These are phyloP conservation scores for Claviceps pazoutovae DNA, from an alignment of 2,329 filamentous ascomycete species.

Conservation along the genomic window DNA sequence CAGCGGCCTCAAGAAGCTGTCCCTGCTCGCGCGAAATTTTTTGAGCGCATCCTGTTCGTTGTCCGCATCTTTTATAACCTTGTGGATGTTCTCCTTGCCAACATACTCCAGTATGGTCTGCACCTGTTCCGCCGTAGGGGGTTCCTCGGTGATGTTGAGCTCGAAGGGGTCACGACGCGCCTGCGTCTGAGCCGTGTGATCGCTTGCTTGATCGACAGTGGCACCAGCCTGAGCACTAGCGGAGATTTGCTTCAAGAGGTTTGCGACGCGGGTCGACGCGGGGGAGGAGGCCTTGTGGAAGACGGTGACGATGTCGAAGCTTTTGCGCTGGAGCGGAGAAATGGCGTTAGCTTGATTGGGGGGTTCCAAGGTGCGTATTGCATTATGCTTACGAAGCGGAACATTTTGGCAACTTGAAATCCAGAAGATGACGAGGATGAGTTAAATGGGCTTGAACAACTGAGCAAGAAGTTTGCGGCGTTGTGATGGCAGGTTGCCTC, in stretches of 20 bases:
- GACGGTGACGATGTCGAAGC: slow-evolving; percentile 83
- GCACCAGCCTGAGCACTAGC: slow-evolving; percentile 53
- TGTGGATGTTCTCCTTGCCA: slow-evolving; percentile 43
- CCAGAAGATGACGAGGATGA: background rate
- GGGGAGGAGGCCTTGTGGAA: slow-evolving; percentile 75
- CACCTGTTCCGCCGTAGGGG: slow-evolving; percentile 72
- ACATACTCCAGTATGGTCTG: slow-evolving; percentile 75
- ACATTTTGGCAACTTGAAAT: slow-evolving; percentile 8
- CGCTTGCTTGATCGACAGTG: slow-evolving; percentile 61
- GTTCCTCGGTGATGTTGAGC: slow-evolving; percentile 66
- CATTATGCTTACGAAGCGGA: slow-evolving; percentile 11
- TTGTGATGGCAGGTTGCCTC: background rate
- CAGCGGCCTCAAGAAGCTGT: slow-evolving; percentile 61
- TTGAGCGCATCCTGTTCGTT: slow-evolving; percentile 65
- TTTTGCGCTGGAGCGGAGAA: slow-evolving; percentile 48
- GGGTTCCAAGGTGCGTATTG: background rate
- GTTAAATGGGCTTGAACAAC: background rate
- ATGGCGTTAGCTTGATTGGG: background rate
- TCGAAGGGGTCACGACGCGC: slow-evolving; percentile 58
- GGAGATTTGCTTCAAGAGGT: slow-evolving; percentile 67
- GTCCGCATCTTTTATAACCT: slow-evolving; percentile 59
- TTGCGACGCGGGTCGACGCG: slow-evolving; percentile 58
- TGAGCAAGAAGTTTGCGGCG: background rate
- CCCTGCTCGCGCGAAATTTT: slow-evolving; percentile 56
- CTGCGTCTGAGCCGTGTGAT: slow-evolving; percentile 44